Conservation (phyloP, 1,139 yeast genomes). For the Yamadazyma triangularis region DNA sequence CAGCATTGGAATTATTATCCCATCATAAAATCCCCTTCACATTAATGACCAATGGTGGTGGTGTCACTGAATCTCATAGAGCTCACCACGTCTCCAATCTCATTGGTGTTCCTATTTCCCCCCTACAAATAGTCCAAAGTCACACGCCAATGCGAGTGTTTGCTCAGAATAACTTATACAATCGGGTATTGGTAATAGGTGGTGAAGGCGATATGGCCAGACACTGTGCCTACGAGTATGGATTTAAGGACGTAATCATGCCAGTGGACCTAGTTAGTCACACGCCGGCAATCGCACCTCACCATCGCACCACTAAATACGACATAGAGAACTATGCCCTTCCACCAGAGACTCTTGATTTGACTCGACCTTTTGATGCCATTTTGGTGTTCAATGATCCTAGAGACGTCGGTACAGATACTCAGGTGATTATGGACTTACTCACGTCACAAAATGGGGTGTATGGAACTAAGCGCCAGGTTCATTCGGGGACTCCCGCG, state of each 20-base stretch:
- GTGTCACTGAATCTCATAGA: conserved; percentile 63
- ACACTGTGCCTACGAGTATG: conserved; percentile 70
- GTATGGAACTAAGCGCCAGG: conserved; percentile 56
- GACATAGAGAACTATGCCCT: no score
- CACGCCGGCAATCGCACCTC: conserved; percentile 67
- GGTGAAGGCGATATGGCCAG: conserved; percentile 71
- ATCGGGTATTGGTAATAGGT: conserved; percentile 77
- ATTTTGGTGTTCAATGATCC: conserved; percentile 88
- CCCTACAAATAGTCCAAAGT: conserved; percentile 75
- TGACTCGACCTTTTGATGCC: conserved; percentile 55
- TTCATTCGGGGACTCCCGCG: conserved; percentile 41
- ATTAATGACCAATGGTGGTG: conserved; percentile 91
- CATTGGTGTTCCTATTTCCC: conserved; percentile 47
- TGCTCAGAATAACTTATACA: conserved; percentile 37
- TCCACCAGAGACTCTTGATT: no score
- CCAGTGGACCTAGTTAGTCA: conserved; percentile 66
- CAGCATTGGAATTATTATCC: conserved; percentile 58
- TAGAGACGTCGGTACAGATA: conserved; percentile 82
- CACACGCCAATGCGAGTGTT: conserved; percentile 85
- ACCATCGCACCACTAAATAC: conserved; percentile 48
- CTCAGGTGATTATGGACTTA: conserved; percentile 73
- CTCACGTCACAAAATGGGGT: conserved; percentile 61
- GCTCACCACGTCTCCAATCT: conserved; percentile 51
- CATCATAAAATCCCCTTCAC: conserved; percentile 68
- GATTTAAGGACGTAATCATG: conserved; percentile 73